Base-by-base conservation (phyloP, 2,329 filamentous ascomycete species). In the Fusarium anguioides region DNA sequence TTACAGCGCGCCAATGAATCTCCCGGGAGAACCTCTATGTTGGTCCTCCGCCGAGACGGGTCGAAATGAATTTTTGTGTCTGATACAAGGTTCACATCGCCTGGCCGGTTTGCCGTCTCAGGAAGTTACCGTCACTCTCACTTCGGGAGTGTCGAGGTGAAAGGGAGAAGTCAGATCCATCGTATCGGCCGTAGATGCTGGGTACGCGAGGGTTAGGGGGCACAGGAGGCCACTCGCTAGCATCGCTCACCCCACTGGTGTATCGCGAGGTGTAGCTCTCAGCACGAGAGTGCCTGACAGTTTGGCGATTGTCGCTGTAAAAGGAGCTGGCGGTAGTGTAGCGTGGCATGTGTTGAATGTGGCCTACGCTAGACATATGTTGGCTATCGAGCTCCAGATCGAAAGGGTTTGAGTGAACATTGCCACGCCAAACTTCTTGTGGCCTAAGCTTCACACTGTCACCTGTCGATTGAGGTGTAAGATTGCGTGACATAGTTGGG, bases 371-470 rank as follows among this genome's bases (percentile, higher is more conserved):
- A 7, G 71, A 64, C 6, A 71, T 56, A 20, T 70, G 58, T 10
- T 61, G 68, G 33, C 63, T 64, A 49, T 76, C 74, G 14, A 79
- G 65, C 72, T 90, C 87, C n/a, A 90, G 80, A 67, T 90, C 88
- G 70, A 90, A 90, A 3, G 87, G 87, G 66, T 90, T 87, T 3
- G 87, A 89, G 41, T 87, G 85, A 73, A 88, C 87, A 71, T 86
- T 87, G 70, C 84, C 84, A 54, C 84, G 82, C 17, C 80, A 77
- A 8, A 78, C 81, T 41, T 80, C 80, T 41, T 62, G 64, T 35
- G 50, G 60, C 47, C 77, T 78, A 67, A 72, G 70, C 64, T 75
- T 77, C 64, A 65, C 74, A 57, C 70, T 76, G 63, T 74, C 70
- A 55, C 64, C 60, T 14, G 73, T 73, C 37, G 73, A 71, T 58